phyloP scores from a whole-genome alignment of 1,284 basidiomycete species.

The Fomitopsis schrenkii region DNA sequence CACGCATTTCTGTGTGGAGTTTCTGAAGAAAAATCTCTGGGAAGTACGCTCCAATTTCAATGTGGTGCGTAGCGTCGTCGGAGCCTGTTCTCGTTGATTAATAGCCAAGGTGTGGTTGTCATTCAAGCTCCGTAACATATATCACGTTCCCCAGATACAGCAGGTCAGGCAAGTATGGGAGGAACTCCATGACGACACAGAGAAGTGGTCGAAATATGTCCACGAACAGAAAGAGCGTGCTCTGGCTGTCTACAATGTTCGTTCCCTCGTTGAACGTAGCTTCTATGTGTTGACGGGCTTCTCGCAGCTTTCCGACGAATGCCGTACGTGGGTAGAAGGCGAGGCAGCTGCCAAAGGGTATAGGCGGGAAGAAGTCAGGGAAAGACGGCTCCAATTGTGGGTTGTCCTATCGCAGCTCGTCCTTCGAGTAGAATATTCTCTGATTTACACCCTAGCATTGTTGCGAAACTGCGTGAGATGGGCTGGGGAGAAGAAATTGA shows the following conservation, averaged over 20 bases:
- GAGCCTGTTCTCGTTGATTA: neutral
- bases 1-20: neutral
- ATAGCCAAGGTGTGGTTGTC: neutral
- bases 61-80: neutral
- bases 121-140: neutral
- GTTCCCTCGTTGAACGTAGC: neutral
- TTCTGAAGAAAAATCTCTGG: neutral
- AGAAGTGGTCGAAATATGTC: neutral
- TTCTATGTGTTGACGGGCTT: too few species aligned
- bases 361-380: neutral
- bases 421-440: neutral
- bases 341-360: neutral
- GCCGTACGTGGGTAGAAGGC: neutral
- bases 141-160: neutral
- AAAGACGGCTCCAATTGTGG: neutral
- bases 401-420: neutral
- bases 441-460: neutral
- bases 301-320: neutral
- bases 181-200: neutral
- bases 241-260: neutral
- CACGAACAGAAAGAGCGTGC: neutral
- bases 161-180: neutral
- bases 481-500: conserved; percentile 5
- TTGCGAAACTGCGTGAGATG: neutral
- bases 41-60: neutral